Percentiles rank a stretch among this genome's conserved stretches.
These are phyloP conservation scores for Botrytis fragariae DNA, from an alignment of 2,329 filamentous ascomycete genomes.

Conservation along the genomic window DNA sequence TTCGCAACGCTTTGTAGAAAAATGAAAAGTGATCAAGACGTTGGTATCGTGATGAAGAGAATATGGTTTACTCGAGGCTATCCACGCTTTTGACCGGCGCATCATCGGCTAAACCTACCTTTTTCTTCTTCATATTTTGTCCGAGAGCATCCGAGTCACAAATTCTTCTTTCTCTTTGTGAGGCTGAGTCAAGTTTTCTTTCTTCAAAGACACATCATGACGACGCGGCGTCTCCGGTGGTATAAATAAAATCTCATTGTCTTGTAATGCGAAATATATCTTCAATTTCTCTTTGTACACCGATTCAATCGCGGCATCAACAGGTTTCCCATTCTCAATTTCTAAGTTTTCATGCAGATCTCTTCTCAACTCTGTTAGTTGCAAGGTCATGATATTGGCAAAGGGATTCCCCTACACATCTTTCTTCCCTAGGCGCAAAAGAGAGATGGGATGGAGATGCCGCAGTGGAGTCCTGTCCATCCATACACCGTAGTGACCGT, in stretches of 20 bases:
- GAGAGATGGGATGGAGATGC: not conserved
- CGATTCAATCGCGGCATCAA: not conserved
- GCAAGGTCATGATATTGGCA: not conserved
- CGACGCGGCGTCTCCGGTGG: not conserved
- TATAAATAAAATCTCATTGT: not conserved
- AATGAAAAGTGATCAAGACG: not conserved
- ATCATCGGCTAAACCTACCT: not conserved
- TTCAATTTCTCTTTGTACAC: not conserved
- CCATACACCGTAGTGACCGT: not conserved
- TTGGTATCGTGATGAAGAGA: not conserved
- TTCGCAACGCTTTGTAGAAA: not conserved
- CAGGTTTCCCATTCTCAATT: not conserved
- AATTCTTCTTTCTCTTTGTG: not conserved
- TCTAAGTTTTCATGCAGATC: not conserved
- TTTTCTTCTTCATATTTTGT: not conserved
- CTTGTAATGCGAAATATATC: not conserved
- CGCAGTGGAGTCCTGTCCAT: not conserved
- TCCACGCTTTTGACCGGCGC: not conserved
- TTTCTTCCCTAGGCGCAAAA: not conserved
- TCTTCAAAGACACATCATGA: not conserved
- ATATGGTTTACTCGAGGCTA: not conserved
- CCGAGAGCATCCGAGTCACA: not conserved
- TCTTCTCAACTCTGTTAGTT: not conserved
- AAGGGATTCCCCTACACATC: not conserved
- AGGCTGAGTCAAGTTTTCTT: not conserved